Base-by-base conservation (phyloP, 768 basidiomycete species). In the Tricholoma bakamatsutake region DNA sequence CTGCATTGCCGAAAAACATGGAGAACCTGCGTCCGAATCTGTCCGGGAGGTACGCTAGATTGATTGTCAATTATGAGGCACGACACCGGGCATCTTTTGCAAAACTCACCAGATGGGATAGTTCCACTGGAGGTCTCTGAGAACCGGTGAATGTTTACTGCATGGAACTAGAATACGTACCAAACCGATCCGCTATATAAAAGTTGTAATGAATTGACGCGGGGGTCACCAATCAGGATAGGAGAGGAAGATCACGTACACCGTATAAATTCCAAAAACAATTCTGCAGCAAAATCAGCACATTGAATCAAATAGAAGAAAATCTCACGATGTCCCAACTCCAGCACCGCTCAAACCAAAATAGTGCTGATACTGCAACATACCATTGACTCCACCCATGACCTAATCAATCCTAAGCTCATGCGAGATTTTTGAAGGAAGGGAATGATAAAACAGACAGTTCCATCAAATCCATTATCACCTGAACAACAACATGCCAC, bases 401-500 rank as follows among this genome's bases (percentile, higher is more conserved):
- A 80, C 77, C 76, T 76, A 58, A 10, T 37, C 21, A 50, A 47
- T 30, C 18, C 13, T 45, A 24, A 45, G 30, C 18, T 54, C 54
- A 57, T 30, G 21, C 21, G 21, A 1, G 40, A 50, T 49, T 51
- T 39, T 21, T 12, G 31, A 15, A 34, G 9, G 5, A n/a, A 35
- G n/a, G 30, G 3, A 27, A 11, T 13, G 28, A 40, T n/a, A 49
- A 27, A 10, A 40, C 75, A 28, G 50, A 78, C 78, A 33, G 80
- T 81, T 10, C 76, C 76, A 62, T 82, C 80, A 57, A 82, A 80
- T 6, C 80, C 80, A 56, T 71, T 77, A 63, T 80, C 78, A 21
- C 78, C 77, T 2, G 78, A 75, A 60, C 79, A 80, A 61, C 73
- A 79, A 55, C 76, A 79, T 10, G 73, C 72, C 13, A 75, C 67